Evolutionary conservation across 805 yeast species (phyloP), one percentile per base, ranked within the genome.

Genomic region (Metschnikowia reukaufii): DNA sequence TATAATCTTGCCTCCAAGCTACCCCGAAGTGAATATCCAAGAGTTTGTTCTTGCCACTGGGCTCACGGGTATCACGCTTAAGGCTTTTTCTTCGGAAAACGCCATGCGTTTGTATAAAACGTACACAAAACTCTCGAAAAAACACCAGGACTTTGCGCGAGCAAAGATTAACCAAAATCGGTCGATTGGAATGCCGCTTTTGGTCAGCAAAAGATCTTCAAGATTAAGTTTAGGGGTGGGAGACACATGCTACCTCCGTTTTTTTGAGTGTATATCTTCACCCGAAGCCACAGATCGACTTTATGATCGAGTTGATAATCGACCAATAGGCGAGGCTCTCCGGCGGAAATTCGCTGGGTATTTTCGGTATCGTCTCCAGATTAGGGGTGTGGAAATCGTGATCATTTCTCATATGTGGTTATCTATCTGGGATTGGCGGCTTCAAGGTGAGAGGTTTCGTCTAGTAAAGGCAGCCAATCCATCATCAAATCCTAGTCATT

Each of bases 261-360:
- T 51, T 25, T 51, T 36, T 23, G 50, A 45, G 34, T 45, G 52
- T 40, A 36, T 34, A 17, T 34, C 48, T 12, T 20, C 48, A 4
- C 55, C 55, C 10, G 50, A 51, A 17, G 48, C 46, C 4, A 17
- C 35, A 9, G 52, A 51, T 25, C 23, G 52, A 8, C 48, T 51
- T 12, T 51, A 48, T 27, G 47, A 51, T 29, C 48, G 43, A 19
- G 47, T 32, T n/a, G 55, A 51, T 18, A 36, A 51, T 31, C 34
- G 44, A 13, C 35, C 34, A 6, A 15, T 48, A 5, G 55, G 51
- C 10, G 43, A 40, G 6, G 51, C 45, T 3, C 39, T 25, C 12
- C 35, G 35, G 10, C 27, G 41, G 27, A 21, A 35, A 3, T 51
- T 36, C 21, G n/a, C 44, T 4, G 48, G 55, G 16, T 51, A 51